Percentiles rank a stretch among this genome's conserved stretches.
phyloP scores from a whole-genome alignment of 306 rosid species.

The Cicer cuneatum region DNA sequence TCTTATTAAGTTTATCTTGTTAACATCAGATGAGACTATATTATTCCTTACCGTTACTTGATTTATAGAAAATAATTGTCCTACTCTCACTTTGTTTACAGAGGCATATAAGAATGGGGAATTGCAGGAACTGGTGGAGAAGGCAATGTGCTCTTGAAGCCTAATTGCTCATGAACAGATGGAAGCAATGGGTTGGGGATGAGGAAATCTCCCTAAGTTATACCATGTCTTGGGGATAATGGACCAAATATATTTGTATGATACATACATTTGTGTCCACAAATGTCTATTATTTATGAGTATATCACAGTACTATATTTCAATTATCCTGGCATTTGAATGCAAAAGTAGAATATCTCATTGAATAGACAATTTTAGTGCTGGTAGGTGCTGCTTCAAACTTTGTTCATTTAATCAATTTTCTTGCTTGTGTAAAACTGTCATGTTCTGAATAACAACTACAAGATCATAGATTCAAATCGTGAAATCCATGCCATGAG shows the following conservation, averaged over 20 bases:
- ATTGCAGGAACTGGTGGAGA: slow-evolving; percentile 86
- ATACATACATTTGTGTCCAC: slow-evolving; percentile 29
- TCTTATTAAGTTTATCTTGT: slow-evolving; percentile 5
- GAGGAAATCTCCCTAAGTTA: slow-evolving; percentile 28
- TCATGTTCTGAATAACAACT: neutral
- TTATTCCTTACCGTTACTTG: neutral
- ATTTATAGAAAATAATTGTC: neutral
- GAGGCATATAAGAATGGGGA: slow-evolving; percentile 88
- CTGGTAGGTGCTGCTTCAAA: slow-evolving; percentile 19
- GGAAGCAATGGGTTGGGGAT: slow-evolving; percentile 8
- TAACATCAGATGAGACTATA: neutral
- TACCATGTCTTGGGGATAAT: slow-evolving; percentile 11
- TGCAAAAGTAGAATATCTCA: slow-evolving; percentile 30
- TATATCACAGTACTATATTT: neutral
- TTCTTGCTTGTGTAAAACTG: slow-evolving; percentile 1
- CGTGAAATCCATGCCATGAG: neutral
- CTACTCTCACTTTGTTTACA: slow-evolving; percentile 45
- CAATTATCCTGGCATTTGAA: slow-evolving; percentile 25
- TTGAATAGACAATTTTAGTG: slow-evolving; percentile 23
- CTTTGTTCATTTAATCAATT: slow-evolving; percentile 7
- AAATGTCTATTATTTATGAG: slow-evolving; percentile 23
- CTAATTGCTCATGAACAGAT: slow-evolving; percentile 22
- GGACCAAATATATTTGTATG: slow-evolving; percentile 35
- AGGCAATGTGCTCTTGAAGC: slow-evolving; percentile 79
- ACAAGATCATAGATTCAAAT: neutral